These are phyloP conservation scores for Citrullus amarus DNA, from an alignment of 306 rosid species.

Conservation along the genomic window DNA sequence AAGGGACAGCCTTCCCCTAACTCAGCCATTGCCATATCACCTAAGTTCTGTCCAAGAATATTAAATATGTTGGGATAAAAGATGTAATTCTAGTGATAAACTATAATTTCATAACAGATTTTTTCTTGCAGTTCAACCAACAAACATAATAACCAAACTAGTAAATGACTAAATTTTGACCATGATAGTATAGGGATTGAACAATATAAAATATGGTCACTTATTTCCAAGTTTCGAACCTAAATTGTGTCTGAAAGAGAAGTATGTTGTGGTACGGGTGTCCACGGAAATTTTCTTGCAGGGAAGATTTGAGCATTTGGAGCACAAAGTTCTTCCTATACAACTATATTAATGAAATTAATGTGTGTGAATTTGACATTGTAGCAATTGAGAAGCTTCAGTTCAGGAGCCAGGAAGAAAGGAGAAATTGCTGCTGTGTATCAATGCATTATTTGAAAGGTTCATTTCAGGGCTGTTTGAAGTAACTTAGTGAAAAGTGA, in stretches of 20 bases:
- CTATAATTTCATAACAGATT: neutral
- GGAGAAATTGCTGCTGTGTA: neutral
- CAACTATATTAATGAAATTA: neutral
- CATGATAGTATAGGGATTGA: neutral
- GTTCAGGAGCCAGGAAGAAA: too few relatives aligned
- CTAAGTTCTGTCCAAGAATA: constrained; percentile 47
- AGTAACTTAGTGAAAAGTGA: too few relatives aligned
- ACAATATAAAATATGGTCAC: neutral
- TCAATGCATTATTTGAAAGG: neutral
- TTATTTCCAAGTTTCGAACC: neutral
- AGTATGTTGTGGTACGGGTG: neutral
- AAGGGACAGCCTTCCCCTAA: constrained; percentile 78
- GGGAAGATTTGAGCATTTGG: neutral
- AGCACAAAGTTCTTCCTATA: neutral
- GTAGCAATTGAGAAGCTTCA: too few relatives aligned
- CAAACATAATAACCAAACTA: neutral
- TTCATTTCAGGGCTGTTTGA: too few relatives aligned
- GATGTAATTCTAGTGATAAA: neutral
- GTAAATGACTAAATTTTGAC: neutral
- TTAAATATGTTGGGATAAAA: constrained; percentile 7
- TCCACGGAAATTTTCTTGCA: neutral
- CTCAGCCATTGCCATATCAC: constrained; percentile 80
- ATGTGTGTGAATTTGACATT: neutral
- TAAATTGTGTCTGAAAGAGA: neutral
- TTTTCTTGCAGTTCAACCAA: neutral